Evolutionary conservation across 306 rosid species (phyloP).

Genomic region (Comarum palustre): DNA sequence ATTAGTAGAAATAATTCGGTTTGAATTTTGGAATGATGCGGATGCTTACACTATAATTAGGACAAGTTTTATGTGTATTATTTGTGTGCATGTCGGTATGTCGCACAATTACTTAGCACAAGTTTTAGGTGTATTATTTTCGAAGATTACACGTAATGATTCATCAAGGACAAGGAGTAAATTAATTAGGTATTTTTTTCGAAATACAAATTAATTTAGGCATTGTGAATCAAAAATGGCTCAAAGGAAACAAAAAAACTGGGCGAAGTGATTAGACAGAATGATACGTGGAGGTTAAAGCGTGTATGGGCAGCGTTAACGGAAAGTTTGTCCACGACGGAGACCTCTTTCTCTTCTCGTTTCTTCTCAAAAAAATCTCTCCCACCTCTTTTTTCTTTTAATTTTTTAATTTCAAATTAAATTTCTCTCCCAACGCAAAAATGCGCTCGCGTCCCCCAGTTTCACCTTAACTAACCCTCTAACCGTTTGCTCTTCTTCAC

Average conservation of each 20-base stretch:
- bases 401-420: not conserved
- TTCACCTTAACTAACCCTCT: conserved; percentile 31
- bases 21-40: not conserved
- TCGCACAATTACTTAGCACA: too few relatives aligned
- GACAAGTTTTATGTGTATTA: not conserved
- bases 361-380: too few relatives aligned
- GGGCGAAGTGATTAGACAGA: not conserved
- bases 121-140: too few relatives aligned
- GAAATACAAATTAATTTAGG: too few relatives aligned
- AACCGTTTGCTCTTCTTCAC: not conserved
- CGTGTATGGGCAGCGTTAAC: not conserved
- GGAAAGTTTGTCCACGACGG: not conserved
- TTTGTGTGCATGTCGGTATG: not conserved
- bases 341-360: not conserved
- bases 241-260: not conserved
- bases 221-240: too few relatives aligned
- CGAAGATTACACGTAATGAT: too few relatives aligned
- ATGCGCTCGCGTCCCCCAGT: not conserved
- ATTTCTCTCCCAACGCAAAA: not conserved
- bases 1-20: not conserved
- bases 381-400: not conserved
- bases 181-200: too few relatives aligned
- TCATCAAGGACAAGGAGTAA: too few relatives aligned
- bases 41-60: not conserved
- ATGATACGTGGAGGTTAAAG: not conserved